These are phyloP conservation scores for Dothidotthia symphoricarpi DNA, from an alignment of 2,329 filamentous ascomycete genomes.

Conservation along the genomic window DNA sequence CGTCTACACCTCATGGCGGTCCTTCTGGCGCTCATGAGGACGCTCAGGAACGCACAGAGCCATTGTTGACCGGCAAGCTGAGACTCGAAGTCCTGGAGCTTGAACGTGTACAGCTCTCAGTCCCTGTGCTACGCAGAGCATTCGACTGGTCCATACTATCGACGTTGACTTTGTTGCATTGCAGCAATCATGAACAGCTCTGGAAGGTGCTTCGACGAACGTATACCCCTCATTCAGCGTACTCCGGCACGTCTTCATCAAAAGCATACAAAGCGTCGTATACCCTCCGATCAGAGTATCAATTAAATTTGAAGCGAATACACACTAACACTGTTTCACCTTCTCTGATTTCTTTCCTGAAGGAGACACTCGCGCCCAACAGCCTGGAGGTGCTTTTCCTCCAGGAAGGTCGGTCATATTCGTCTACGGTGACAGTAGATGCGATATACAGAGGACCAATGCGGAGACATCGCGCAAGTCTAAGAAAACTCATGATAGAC, in stretches of 20 bases:
- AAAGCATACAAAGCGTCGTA: slow-evolving; percentile 42
- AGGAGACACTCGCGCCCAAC: slow-evolving; percentile 74
- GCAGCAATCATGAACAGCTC: slow-evolving; percentile 68
- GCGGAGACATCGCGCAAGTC: slow-evolving; percentile 66
- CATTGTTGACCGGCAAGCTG: slow-evolving; percentile 57
- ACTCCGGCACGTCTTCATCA: slow-evolving; percentile 37
- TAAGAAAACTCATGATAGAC: slow-evolving; percentile 73
- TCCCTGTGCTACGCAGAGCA: slow-evolving; percentile 66
- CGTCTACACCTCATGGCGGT: slow-evolving; percentile 2
- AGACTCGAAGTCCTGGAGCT: slow-evolving; percentile 71
- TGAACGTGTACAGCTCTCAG: slow-evolving; percentile 71
- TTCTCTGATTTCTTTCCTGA: slow-evolving; percentile 70
- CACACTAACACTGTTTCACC: slow-evolving; percentile 72
- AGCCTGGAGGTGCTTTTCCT: slow-evolving; percentile 76
- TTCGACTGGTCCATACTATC: slow-evolving; percentile 74
- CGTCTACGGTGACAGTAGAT: slow-evolving; percentile 64
- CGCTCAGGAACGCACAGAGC: slow-evolving; percentile 21
- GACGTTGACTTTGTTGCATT: slow-evolving; percentile 71
- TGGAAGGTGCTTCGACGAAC: slow-evolving; percentile 69
- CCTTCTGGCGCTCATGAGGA: slow-evolving; percentile 2
- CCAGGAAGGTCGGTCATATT: slow-evolving; percentile 61
- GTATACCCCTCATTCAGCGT: slow-evolving; percentile 41
- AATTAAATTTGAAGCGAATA: slow-evolving; percentile 67
- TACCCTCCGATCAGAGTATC: slow-evolving; percentile 40
- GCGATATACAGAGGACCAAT: slow-evolving; percentile 69